Evolutionary conservation across 306 rosid genomes (phyloP), one percentile per base, ranked within the genome.

Genomic region (Cercis canadensis): DNA sequence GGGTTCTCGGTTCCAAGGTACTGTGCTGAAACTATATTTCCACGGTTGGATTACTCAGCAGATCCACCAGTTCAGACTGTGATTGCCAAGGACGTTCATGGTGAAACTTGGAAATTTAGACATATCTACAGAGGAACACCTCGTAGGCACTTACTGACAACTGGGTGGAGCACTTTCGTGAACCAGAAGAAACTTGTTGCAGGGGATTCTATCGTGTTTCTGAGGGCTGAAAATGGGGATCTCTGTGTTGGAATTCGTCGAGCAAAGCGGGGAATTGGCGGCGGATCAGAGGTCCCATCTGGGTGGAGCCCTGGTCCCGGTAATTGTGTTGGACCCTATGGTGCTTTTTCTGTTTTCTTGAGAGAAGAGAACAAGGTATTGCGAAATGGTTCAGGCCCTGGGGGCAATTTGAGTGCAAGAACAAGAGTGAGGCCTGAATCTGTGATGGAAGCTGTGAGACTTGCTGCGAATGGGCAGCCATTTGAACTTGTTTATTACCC

Each of bases 1-100:
- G 99, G 99, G 0, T 94, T 94, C 70, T 94, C 99, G 0, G 99
- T 94, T 53, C 99, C 99, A 0, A 77, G 99, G 65, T 94, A 94
- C 81, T 94, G 99, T 24, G 99, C 99, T 0, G 99, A 94, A 68
- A 94, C 99, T 0, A 89, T 94, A 53, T 94, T 94, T 16, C 99
- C 99, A 0, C 80, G 88, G 64, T 70, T 94, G 46, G 97, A 94
- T 81, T 91, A 91, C 86, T 69, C 96, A 18, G 96, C 99, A 0
- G 97, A 91, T 63, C 99, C 99, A 3, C 99, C 99, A 10, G 99
- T 94, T 51, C 99, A 94, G 75, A 91, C 96, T 1, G 96, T 94
- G 54, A 67, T 85, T 0, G 99, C 99, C 0, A 89, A 78, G 78
- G 99, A 94, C 21, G 96, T 94, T 68, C 99, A 94, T 17, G 96